Conservation (phyloP, 78 protist genomes). For the Dictyostelium firmibasis region DNA sequence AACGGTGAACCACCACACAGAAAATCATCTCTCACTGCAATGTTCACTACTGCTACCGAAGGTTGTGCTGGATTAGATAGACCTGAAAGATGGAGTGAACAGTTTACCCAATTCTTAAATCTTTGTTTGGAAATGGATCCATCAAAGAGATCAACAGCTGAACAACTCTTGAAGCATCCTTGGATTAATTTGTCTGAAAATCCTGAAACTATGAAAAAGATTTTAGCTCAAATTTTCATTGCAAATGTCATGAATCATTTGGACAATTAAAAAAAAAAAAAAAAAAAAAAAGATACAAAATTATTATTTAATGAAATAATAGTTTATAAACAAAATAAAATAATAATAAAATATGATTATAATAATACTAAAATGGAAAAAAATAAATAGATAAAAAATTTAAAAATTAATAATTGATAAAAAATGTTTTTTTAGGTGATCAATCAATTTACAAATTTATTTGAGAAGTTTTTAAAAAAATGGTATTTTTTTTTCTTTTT, state of each 20-base stretch:
- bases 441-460: too few species aligned
- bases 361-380: too few species aligned
- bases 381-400: too few species aligned
- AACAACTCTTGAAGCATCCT: constrained; percentile 71
- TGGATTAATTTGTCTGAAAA: constrained; percentile 63
- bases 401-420: too few species aligned
- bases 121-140: constrained; percentile 76
- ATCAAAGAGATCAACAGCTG: constrained; percentile 61
- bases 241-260: constrained; percentile 73
- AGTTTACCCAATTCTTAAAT: constrained; percentile 31
- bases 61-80: constrained; percentile 64
- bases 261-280: not conserved
- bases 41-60: constrained; percentile 65
- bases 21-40: constrained; percentile 73
- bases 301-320: too few species aligned
- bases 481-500: too few species aligned
- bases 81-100: constrained; percentile 53
- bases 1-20: constrained; percentile 78
- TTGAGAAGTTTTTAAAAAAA: too few species aligned
- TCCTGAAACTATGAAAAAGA: constrained; percentile 74
- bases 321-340: too few species aligned
- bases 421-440: too few species aligned
- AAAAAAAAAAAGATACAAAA: too few species aligned
- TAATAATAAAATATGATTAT: too few species aligned
- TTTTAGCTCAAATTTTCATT: constrained; percentile 70